Evolutionary conservation across 371 early-diverging fungal species (phyloP).

Genomic region (Entomophthora muscae): DNA sequence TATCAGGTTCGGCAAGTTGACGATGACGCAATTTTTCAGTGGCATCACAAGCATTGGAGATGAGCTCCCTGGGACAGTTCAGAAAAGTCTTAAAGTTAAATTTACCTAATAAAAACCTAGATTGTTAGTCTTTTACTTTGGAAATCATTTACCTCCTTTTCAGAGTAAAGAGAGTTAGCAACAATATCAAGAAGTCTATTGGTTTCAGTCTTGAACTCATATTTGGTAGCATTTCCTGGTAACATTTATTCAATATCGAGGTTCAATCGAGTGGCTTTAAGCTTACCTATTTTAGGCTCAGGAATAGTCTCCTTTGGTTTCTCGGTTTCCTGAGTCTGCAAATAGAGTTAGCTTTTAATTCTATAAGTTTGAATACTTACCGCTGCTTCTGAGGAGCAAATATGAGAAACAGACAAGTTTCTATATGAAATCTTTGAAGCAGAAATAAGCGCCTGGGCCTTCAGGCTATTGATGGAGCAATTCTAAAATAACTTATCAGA

Average conservation of each 20-base stretch:
- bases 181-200: slow-evolving; percentile 68
- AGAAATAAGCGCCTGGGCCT: not conserved
- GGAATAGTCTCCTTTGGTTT: not conserved
- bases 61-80: slow-evolving; percentile 51
- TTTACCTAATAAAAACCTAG: slow-evolving; percentile 7
- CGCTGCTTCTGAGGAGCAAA: not conserved
- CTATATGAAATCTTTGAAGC: not conserved
- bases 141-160: slow-evolving; percentile 44
- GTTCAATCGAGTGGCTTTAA: not conserved
- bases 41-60: slow-evolving; percentile 98
- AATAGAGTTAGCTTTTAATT: not conserved
- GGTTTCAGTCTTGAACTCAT: slow-evolving; percentile 63
- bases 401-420: not conserved
- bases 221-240: not conserved
- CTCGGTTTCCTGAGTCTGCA: not conserved
- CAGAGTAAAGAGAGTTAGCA: slow-evolving; percentile 72
- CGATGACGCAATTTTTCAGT: slow-evolving; percentile 85
- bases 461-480: not conserved
- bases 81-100: not conserved
- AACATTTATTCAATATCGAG: not conserved
- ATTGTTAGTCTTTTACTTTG: not conserved
- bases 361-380: not conserved
- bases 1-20: slow-evolving; percentile 30
- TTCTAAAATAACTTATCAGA: too few species aligned
- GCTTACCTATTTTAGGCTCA: not conserved